phyloP scores from a whole-genome alignment of 129 eudicot genomes.

The Escallonia herrerae region DNA sequence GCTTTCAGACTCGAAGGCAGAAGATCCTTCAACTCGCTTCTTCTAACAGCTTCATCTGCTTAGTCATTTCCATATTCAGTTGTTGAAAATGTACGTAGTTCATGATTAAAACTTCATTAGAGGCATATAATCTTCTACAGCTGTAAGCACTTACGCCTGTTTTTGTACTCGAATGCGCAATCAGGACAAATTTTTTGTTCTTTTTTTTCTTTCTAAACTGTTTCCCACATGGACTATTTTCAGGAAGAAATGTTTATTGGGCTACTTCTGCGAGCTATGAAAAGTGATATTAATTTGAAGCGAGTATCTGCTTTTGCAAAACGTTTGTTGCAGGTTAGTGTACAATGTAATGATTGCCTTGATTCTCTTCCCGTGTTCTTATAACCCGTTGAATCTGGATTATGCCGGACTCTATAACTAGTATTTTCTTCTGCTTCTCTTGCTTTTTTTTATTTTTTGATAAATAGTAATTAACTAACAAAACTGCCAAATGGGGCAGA shows the following conservation, averaged over 20 bases:
- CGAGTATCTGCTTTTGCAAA: slow-evolving; percentile 92
- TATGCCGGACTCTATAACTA: background rate
- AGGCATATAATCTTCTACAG: too few species aligned
- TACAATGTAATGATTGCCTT: slow-evolving; percentile 2
- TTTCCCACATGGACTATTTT: slow-evolving; percentile 11
- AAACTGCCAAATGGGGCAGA: too few species aligned
- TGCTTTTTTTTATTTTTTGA: background rate
- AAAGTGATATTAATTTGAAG: slow-evolving; percentile 76
- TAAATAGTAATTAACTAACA: too few species aligned
- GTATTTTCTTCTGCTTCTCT: slow-evolving; percentile 1
- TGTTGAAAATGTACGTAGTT: too few species aligned
- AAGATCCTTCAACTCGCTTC: too few species aligned
- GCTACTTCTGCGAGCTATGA: slow-evolving; percentile 78
- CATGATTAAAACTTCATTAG: too few species aligned
- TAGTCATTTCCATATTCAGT: too few species aligned
- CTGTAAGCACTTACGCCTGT: too few species aligned
- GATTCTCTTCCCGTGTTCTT: background rate
- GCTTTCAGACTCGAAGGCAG: too few species aligned
- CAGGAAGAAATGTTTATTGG: slow-evolving; percentile 95
- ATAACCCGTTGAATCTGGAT: background rate
- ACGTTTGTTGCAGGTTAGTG: slow-evolving; percentile 84
- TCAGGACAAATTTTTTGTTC: background rate
- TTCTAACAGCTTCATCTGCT: too few species aligned
- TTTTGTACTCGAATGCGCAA: too few species aligned
- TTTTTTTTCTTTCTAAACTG: slow-evolving; percentile 1